Evolutionary conservation across 176 grass and related monocot genomes (phyloP).

Genomic region (Cenchrus americanus): DNA sequence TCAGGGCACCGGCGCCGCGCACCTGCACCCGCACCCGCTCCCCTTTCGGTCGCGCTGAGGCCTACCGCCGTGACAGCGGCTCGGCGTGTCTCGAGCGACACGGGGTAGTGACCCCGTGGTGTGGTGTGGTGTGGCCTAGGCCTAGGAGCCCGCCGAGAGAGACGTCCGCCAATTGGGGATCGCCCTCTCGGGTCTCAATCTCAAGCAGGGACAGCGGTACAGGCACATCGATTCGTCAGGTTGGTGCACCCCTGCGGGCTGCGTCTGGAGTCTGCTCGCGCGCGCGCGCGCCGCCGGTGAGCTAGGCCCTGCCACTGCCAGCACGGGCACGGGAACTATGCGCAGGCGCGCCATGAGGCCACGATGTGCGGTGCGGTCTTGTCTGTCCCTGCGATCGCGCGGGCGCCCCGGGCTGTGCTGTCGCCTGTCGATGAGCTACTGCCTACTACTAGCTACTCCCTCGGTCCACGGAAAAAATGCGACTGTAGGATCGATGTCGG

Average conservation of each 20-base stretch:
- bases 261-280: no score
- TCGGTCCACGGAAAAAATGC: no score
- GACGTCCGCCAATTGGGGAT: slow-evolving; percentile 29
- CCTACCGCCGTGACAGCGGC: slow-evolving; percentile 19
- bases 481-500: no score
- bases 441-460: neutral
- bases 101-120: neutral
- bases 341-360: neutral
- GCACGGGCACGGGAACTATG: neutral
- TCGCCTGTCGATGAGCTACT: neutral
- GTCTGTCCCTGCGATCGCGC: neutral
- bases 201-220: neutral
- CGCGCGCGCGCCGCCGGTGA: no score
- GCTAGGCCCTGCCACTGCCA: neutral
- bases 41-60: slow-evolving; percentile 27
- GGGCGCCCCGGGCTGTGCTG: neutral
- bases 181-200: neutral
- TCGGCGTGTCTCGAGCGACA: slow-evolving; percentile 18
- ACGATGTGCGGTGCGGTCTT: neutral
- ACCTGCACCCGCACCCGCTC: neutral
- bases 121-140: slow-evolving; percentile 30
- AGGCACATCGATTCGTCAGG: neutral
- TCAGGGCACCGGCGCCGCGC: slow-evolving; percentile 34
- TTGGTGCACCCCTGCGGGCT: neutral
- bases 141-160: slow-evolving; percentile 12